Conservation (phyloP, 192 early-diverging fungal species). For the Entomortierella chlamydospora region DNA sequence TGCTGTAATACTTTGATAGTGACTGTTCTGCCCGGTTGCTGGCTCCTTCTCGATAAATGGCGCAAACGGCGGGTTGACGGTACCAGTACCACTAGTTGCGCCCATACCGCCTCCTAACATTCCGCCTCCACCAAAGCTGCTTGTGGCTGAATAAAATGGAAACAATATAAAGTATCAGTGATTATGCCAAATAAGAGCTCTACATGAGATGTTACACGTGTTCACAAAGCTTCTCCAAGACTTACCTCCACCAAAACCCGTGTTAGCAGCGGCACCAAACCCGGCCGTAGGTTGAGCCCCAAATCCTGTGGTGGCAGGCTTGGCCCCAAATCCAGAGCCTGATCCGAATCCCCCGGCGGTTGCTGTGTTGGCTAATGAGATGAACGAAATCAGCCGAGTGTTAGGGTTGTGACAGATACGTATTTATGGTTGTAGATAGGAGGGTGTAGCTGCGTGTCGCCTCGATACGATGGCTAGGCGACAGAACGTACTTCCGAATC, state of each 20-base stretch:
- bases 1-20: constrained; percentile 78
- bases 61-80: constrained; percentile 66
- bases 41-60: constrained; percentile 62
- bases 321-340: constrained; percentile 37
- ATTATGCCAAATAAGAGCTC: too few species aligned
- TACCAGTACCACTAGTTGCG: constrained; percentile 54
- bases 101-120: constrained; percentile 30
- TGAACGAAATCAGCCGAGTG: not conserved
- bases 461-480: too few species aligned
- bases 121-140: constrained; percentile 36
- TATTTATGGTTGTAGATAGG: too few species aligned
- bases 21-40: constrained; percentile 65
- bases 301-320: constrained; percentile 41
- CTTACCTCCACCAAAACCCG: constrained; percentile 41
- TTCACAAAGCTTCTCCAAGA: not conserved
- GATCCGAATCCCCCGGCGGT: constrained; percentile 46
- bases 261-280: constrained; percentile 31
- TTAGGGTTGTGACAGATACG: too few species aligned
- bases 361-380: constrained; percentile 12
- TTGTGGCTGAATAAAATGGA: constrained; percentile 17
- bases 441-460: not conserved
- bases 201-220: too few species aligned
- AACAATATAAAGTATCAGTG: too few species aligned
- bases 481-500: constrained; percentile 42
- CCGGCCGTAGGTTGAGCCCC: constrained; percentile 35